Conservation (phyloP, 768 basidiomycete genomes). For the Dioszegia aurantiaca region DNA sequence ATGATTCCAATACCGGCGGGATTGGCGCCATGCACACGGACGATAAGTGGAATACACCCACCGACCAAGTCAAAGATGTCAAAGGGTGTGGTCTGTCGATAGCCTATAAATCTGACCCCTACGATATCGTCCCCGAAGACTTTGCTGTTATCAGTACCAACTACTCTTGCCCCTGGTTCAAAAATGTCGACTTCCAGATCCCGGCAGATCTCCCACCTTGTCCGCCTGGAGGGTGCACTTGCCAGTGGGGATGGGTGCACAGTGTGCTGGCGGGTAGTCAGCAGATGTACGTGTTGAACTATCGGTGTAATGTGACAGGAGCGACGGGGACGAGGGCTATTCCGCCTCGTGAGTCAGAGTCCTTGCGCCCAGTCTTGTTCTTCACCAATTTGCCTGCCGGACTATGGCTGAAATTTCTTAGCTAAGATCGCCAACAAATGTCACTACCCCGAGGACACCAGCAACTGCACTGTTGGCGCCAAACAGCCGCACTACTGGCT, state of each 20-base stretch:
- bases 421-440: constrained; percentile 49
- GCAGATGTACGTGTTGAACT: constrained; percentile 43
- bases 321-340: constrained; percentile 37
- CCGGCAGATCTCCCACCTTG: constrained; percentile 49
- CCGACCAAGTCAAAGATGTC: constrained; percentile 32
- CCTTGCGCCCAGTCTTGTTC: no score
- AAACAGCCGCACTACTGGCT: constrained; percentile 51
- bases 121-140: constrained; percentile 38
- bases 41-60: constrained; percentile 34
- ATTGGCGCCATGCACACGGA: constrained; percentile 48
- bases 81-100: constrained; percentile 46
- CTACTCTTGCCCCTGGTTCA: constrained; percentile 46
- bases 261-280: constrained; percentile 34
- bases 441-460: constrained; percentile 37
- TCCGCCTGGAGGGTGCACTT: constrained; percentile 47
- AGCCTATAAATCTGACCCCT: constrained; percentile 41
- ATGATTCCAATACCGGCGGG: constrained; percentile 25
- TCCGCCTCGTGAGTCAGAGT: constrained; percentile 35
- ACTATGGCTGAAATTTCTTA: constrained; percentile 13
- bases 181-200: constrained; percentile 48
- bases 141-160: constrained; percentile 41
- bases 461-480: constrained; percentile 48
- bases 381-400: no score
- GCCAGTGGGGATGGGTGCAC: constrained; percentile 51
- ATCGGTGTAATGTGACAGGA: constrained; percentile 47